Conservation (phyloP, 768 basidiomycete genomes). For the Rubroboletus pulcherrimus region DNA sequence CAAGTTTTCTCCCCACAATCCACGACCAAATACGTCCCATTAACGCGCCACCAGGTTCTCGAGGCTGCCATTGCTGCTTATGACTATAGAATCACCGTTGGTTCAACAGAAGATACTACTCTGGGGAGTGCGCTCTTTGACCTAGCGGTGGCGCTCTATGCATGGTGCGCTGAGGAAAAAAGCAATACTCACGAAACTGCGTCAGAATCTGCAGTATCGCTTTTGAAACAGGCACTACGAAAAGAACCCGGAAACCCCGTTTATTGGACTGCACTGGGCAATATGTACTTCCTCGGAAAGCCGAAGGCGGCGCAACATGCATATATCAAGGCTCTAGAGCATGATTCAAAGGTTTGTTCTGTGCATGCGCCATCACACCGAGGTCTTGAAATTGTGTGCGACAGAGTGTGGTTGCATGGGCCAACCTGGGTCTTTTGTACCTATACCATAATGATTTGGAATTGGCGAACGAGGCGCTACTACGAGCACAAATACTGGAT, state of each 20-base stretch:
- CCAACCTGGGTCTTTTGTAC: constrained; percentile 85
- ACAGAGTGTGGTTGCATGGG: constrained; percentile 77
- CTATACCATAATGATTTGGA: constrained; percentile 73
- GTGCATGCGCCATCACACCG: background rate
- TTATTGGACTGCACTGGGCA: constrained; percentile 84
- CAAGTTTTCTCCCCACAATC: constrained; percentile 36
- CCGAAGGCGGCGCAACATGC: constrained; percentile 85
- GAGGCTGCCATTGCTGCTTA: constrained; percentile 57
- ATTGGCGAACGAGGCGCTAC: constrained; percentile 81
- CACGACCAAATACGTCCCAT: constrained; percentile 17
- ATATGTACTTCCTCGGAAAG: constrained; percentile 61
- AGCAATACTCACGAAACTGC: constrained; percentile 19
- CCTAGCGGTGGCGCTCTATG: constrained; percentile 58
- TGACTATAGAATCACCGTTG: constrained; percentile 57
- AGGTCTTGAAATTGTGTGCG: background rate
- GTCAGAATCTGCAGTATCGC: constrained; percentile 44
- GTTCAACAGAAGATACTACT: constrained; percentile 45
- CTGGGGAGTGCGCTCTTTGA: constrained; percentile 71
- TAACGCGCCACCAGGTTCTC: constrained; percentile 38
- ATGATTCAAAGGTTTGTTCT: constrained; percentile 69
- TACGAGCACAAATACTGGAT: constrained; percentile 86
- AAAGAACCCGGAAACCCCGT: constrained; percentile 65
- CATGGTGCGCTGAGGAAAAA: constrained; percentile 38
- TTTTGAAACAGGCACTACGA: constrained; percentile 68
- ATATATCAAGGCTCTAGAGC: constrained; percentile 83